These are phyloP conservation scores for Colletotrichum lini DNA, from an alignment of 2,329 filamentous ascomycete genomes.

Conservation along the genomic window DNA sequence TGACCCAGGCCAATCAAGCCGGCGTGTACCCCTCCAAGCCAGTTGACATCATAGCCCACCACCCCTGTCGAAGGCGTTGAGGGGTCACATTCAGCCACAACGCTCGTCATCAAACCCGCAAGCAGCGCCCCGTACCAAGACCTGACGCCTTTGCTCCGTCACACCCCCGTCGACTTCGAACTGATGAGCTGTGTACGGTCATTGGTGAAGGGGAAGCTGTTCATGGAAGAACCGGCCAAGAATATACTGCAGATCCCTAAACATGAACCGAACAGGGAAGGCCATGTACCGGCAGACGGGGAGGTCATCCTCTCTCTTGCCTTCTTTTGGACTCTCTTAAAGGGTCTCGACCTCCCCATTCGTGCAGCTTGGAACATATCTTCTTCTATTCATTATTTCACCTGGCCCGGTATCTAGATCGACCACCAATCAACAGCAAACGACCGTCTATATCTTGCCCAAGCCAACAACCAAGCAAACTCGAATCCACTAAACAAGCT, in stretches of 20 bases:
- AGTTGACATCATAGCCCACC: constrained; percentile 38
- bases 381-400: not conserved
- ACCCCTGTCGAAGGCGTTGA: not conserved
- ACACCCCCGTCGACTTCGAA: not conserved
- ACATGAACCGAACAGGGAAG: constrained; percentile 1
- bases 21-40: constrained; percentile 17
- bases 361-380: not conserved
- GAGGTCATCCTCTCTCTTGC: not conserved
- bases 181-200: not conserved
- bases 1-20: constrained; percentile 26
- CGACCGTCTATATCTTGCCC: not conserved
- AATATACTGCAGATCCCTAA: constrained; percentile 6
- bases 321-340: not conserved
- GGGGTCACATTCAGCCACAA: constrained; percentile 37
- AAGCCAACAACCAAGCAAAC: not conserved
- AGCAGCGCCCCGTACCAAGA: constrained; percentile 38
- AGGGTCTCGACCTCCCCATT: constrained; percentile 7
- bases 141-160: constrained; percentile 26
- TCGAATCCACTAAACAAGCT: not conserved
- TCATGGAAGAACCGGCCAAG: constrained; percentile 3
- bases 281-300: constrained; percentile 15
- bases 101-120: constrained; percentile 37
- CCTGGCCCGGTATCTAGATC: not conserved
- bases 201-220: constrained; percentile 2
- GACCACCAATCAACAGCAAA: not conserved